Conservation (phyloP, 306 rosid species). For the Prunus armeniaca region DNA sequence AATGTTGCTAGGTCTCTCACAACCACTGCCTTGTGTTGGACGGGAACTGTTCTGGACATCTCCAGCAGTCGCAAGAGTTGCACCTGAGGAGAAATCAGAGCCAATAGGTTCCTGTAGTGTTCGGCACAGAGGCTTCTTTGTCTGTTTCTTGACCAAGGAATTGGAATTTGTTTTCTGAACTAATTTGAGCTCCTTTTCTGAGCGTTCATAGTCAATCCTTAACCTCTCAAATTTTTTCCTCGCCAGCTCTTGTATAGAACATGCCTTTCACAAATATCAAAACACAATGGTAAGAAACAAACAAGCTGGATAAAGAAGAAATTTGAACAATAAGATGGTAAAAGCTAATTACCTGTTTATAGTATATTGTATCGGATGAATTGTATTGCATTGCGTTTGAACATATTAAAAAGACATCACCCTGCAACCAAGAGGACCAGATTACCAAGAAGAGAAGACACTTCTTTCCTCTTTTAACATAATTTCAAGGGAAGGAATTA, state of each 20-base stretch:
- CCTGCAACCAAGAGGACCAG: constrained; percentile 58
- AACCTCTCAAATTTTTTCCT: constrained; percentile 83
- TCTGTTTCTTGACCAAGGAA: constrained; percentile 63
- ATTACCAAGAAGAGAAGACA: constrained; percentile 2
- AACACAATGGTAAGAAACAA: constrained; percentile 23
- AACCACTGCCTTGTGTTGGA: constrained; percentile 50
- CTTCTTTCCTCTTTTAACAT: not conserved
- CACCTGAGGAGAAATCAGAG: constrained; percentile 91
- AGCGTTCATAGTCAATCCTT: constrained; percentile 47
- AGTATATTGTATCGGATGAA: constrained; percentile 82
- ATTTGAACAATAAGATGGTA: not conserved
- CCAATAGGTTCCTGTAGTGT: constrained; percentile 83
- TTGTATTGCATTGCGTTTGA: constrained; percentile 97
- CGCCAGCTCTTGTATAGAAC: constrained; percentile 87
- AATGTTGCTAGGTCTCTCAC: constrained; percentile 61
- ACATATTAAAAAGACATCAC: constrained; percentile 81
- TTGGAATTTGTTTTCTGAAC: constrained; percentile 66
- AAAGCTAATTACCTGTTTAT: constrained; percentile 70
- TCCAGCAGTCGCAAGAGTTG: constrained; percentile 73
- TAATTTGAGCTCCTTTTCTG: constrained; percentile 68
- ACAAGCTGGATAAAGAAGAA: constrained; percentile 3
- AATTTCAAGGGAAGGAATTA: not conserved
- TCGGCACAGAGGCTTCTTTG: constrained; percentile 60
- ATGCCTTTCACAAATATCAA: constrained; percentile 58
- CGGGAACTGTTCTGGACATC: constrained; percentile 57